Conservation (phyloP, 2,329 filamentous ascomycete species). For the Mycosphaerella sp. region DNA sequence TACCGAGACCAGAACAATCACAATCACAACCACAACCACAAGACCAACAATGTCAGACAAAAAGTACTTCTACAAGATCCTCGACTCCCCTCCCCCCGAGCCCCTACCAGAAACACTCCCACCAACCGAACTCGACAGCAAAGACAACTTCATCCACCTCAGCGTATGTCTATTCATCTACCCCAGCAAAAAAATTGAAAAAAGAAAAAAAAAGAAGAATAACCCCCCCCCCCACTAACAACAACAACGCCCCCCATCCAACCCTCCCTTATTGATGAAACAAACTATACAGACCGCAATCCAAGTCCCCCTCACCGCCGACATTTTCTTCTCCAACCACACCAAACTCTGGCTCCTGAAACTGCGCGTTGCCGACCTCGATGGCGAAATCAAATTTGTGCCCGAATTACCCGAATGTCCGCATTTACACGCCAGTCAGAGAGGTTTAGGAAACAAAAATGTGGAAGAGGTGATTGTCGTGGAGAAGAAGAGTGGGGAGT, state of each 20-base stretch:
- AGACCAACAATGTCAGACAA: conserved; percentile 2
- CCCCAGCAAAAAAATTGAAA: no score
- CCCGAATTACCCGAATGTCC: conserved; percentile 23
- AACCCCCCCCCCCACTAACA: no score
- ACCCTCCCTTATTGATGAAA: neutral
- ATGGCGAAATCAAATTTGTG: conserved; percentile 21
- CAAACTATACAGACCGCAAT: conserved; percentile 22
- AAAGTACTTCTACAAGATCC: conserved; percentile 31
- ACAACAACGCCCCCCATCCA: neutral
- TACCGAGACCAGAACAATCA: no score
- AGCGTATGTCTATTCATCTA: conserved; percentile 1
- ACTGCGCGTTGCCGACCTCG: conserved; percentile 20
- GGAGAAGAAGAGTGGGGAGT: conserved; percentile 12
- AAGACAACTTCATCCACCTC: conserved; percentile 26
- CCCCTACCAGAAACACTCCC: conserved; percentile 27
- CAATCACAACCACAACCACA: neutral
- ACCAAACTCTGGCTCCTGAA: conserved; percentile 26
- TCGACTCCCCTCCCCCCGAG: conserved; percentile 19
- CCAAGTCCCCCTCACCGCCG: conserved; percentile 28
- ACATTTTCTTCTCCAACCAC: conserved; percentile 25
- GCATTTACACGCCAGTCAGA: conserved; percentile 22
- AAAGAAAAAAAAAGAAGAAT: neutral
- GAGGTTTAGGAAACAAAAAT: conserved; percentile 23
- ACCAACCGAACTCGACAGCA: conserved; percentile 22
- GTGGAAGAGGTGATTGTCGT: conserved; percentile 24